A percentile compares a stretch with the other conserved stretches of the same genome.
These are phyloP conservation scores for Citrus mangshanensis DNA, from an alignment of 345 rosid species.

Conservation along the genomic window DNA sequence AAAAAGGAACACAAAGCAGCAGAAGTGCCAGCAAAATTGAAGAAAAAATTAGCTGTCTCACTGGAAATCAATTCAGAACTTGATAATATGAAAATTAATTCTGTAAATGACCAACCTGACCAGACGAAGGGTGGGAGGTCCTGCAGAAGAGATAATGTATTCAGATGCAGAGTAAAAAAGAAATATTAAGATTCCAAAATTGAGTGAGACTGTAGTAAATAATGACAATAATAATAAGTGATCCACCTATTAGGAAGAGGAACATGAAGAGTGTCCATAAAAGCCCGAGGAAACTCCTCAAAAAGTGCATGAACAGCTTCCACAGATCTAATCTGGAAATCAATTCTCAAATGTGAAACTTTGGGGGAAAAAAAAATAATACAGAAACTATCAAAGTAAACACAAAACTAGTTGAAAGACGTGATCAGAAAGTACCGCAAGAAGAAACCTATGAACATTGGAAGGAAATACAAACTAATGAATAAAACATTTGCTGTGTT, in stretches of 20 bases:
- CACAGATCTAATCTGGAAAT: constrained; percentile 82
- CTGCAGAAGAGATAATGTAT: constrained; percentile 40
- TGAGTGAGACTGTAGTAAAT: not conserved
- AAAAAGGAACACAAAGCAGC: not conserved
- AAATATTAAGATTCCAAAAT: not conserved
- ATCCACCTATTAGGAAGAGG: constrained; percentile 50
- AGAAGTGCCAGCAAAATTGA: not conserved
- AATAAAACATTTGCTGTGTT: constrained; percentile 10
- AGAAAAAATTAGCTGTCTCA: not conserved
- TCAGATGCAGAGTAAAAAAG: constrained; percentile 1
- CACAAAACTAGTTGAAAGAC: not conserved
- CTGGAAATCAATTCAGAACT: not conserved
- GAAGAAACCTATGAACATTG: not conserved
- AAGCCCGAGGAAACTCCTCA: constrained; percentile 89
- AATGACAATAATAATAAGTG: not conserved
- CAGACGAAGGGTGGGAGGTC: constrained; percentile 35
- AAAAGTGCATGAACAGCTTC: constrained; percentile 80
- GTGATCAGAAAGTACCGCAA: not conserved
- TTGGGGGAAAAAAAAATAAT: not conserved
- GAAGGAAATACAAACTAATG: not conserved
- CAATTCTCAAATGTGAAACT: constrained; percentile 5
- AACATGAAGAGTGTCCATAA: constrained; percentile 65
- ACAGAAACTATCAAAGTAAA: not conserved
- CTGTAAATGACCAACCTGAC: constrained; percentile 41
- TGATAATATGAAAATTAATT: not conserved